Base-by-base conservation (phyloP, 2,329 filamentous ascomycete species). In the Paecilomyces niveus region DNA sequence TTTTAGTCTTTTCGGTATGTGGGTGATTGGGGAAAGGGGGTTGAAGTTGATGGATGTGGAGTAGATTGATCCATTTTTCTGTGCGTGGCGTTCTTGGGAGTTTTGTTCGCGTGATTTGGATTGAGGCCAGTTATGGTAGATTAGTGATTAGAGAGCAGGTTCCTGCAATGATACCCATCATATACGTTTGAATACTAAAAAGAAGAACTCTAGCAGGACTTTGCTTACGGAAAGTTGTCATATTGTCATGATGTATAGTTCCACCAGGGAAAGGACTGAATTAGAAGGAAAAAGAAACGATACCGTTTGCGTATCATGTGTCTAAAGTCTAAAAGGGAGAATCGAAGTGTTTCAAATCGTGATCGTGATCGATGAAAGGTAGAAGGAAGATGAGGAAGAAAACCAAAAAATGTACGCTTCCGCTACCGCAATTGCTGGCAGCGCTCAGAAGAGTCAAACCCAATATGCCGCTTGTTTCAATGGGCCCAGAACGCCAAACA, bases 11-110 rank as follows among this genome's bases (percentile, higher is more conserved):
- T 22, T 22, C 22, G 22, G 22, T 1, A 22, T 22, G 22, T 22
- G 22, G 22, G 22, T 22, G 22, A 3, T 22, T 1, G 22, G 22
- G 22, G 22, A 22, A 22, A 22, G 22, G 22, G 22, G 22, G 22
- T 54, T 21, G 10, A 32, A 32, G 31, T 32, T 32, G 5, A 5
- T 13, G 32, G 32, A 33, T 11, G 32, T 15, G 32, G 32, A 15
- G 31, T 32, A 3, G 32, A n/a, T 24, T 45, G 9, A 18, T 15
- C 11, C 3, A 45, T 2, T 2, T 51, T 24, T 26, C 3, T 22
- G 13, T 52, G 49, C 49, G 11, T 22, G 50, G 66, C 63, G 66
- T 68, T 61, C 26, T 51, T 29, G 35, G 45, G 55, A 32, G 49
- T 18, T 33, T 55, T n/a, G n/a, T n/a, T 51, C n/a, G n/a, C n/a